phyloP scores from a whole-genome alignment of 176 grass and related monocot genomes.

The Hordeum vulgare region DNA sequence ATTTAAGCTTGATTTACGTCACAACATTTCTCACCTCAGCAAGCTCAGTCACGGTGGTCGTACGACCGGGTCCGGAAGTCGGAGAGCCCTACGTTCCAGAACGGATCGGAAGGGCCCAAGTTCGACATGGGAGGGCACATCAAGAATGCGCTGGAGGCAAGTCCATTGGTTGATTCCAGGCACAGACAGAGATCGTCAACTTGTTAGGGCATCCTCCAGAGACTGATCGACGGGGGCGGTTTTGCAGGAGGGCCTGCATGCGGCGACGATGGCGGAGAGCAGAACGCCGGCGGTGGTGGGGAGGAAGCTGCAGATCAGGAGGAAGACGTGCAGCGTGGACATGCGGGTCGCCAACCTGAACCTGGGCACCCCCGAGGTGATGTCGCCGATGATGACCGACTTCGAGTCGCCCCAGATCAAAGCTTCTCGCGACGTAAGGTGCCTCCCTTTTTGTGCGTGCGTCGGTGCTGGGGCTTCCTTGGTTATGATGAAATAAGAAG shows the following conservation, averaged over 20 bases:
- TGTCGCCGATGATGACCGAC: conserved; percentile 36
- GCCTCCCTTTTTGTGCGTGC: conserved; percentile 30
- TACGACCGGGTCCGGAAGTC: conserved; percentile 44
- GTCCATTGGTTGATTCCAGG: not conserved
- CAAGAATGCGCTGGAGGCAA: conserved; percentile 65
- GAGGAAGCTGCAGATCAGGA: conserved; percentile 54
- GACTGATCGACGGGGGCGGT: not conserved
- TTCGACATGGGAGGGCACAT: conserved; percentile 85
- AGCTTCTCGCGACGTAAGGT: conserved; percentile 96
- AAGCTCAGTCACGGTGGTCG: conserved; percentile 50
- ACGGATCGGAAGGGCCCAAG: conserved; percentile 33
- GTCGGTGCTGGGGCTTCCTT: too few species aligned
- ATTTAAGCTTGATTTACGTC: not conserved
- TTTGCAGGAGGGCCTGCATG: conserved; percentile 45
- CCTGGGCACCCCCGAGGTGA: not conserved
- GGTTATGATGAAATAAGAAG: not conserved
- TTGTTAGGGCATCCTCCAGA: not conserved
- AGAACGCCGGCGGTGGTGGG: not conserved
- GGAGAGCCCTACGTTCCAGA: conserved; percentile 44
- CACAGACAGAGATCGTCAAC: not conserved
- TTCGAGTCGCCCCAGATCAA: conserved; percentile 67
- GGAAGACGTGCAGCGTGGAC: conserved; percentile 59
- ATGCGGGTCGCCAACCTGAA: conserved; percentile 12
- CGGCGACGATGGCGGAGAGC: conserved; percentile 28
- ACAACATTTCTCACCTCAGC: conserved; percentile 10